phyloP scores from a whole-genome alignment of 306 rosid genomes.

The Gleditsia sinensis region DNA sequence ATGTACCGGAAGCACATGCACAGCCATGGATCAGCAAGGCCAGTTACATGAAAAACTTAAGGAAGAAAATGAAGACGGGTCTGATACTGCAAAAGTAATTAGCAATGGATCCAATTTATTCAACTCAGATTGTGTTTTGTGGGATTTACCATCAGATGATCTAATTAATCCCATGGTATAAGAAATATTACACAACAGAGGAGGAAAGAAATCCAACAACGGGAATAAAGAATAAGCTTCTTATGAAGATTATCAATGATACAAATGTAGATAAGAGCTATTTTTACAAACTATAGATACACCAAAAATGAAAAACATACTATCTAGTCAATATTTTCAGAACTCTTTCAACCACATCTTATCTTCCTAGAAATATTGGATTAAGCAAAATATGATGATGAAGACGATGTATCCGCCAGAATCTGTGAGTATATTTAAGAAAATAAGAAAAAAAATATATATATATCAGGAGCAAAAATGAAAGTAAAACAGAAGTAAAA shows the following conservation, averaged over 20 bases:
- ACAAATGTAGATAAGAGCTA: constrained; percentile 71
- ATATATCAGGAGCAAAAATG: constrained; percentile 9
- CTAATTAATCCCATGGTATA: constrained; percentile 71
- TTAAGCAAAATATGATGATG: constrained; percentile 96
- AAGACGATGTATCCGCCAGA: constrained; percentile 94
- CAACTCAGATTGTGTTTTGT: constrained; percentile 71
- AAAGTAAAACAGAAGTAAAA: background rate
- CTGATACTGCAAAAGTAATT: constrained; percentile 60
- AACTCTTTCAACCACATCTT: constrained; percentile 41
- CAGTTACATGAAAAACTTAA: constrained; percentile 59
- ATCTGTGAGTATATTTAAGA: constrained; percentile 55
- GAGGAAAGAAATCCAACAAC: constrained; percentile 40
- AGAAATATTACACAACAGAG: constrained; percentile 35
- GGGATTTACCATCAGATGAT: constrained; percentile 92
- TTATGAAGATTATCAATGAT: constrained; percentile 38
- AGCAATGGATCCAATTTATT: constrained; percentile 71
- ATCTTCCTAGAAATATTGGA: constrained; percentile 41
- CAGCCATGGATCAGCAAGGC: constrained; percentile 65
- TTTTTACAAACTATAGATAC: constrained; percentile 49
- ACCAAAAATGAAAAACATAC: constrained; percentile 33
- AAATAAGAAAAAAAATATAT: background rate
- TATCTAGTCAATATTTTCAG: constrained; percentile 43
- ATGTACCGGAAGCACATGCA: constrained; percentile 85
- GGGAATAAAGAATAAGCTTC: constrained; percentile 48
- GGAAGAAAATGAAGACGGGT: constrained; percentile 62